Percentiles rank a stretch among this genome's conserved stretches.
These are phyloP conservation scores for Lupinus albus DNA, from an alignment of 306 rosid species.

Conservation along the genomic window DNA sequence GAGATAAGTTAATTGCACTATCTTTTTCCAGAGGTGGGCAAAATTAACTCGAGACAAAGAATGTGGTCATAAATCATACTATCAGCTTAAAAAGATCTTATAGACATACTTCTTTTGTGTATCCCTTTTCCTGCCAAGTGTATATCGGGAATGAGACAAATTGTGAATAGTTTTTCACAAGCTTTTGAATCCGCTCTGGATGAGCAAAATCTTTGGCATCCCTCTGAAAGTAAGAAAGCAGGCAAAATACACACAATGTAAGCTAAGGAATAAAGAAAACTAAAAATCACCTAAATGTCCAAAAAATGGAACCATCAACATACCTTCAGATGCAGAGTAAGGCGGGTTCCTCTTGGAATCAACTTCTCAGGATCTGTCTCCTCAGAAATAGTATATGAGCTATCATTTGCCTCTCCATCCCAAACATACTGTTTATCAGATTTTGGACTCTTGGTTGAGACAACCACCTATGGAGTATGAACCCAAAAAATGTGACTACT, in stretches of 20 bases:
- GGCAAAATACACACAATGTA: conserved; percentile 6
- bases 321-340: conserved; percentile 84
- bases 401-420: conserved; percentile 97
- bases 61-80: neutral
- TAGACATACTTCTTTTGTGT: conserved; percentile 73
- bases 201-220: conserved; percentile 92
- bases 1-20: conserved; percentile 15
- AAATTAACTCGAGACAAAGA: neutral
- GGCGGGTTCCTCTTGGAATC: conserved; percentile 88
- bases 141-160: conserved; percentile 93
- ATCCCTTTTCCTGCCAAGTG: conserved; percentile 95
- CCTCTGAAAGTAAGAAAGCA: conserved; percentile 49
- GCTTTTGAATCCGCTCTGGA: conserved; percentile 84
- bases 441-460: conserved; percentile 88
- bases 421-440: conserved; percentile 90
- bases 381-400: conserved; percentile 86
- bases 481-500: conserved; percentile 34
- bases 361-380: conserved; percentile 85
- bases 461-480: conserved; percentile 74
- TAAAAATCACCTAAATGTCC: neutral
- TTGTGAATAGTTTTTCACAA: conserved; percentile 88
- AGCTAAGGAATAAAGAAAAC: conserved; percentile 31
- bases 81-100: conserved; percentile 16
- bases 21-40: neutral
- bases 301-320: conserved; percentile 1